Evolutionary conservation across 2,329 filamentous ascomycete genomes (phyloP).

Genomic region (Phialophora expanda): DNA sequence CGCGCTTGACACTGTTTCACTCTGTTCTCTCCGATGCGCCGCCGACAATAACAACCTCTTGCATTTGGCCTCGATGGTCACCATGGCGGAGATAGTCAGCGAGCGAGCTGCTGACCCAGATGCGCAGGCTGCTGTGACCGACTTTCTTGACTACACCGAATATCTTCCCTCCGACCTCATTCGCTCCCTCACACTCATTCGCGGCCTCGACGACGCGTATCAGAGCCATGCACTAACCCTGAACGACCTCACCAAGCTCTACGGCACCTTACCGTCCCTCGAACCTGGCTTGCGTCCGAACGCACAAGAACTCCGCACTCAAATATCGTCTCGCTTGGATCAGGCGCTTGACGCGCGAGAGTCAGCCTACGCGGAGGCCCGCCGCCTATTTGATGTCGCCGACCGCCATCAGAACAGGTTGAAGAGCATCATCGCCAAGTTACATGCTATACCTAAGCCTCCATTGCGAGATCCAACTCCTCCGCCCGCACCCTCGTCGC

Average conservation of each 20-base stretch:
- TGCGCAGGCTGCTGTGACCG: conserved; percentile 68
- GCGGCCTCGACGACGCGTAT: conserved; percentile 54
- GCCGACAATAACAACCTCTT: conserved; percentile 31
- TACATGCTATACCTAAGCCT: conserved; percentile 65
- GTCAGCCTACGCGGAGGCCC: conserved; percentile 62
- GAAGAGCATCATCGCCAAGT: conserved; percentile 64
- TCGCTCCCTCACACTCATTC: conserved; percentile 67
- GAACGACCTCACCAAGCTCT: conserved; percentile 51
- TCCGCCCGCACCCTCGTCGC: conserved; percentile 43
- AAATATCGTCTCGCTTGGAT: conserved; percentile 63
- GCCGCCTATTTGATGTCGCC: conserved; percentile 62
- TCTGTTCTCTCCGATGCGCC: conserved; percentile 26
- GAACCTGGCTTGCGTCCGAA: conserved; percentile 57
- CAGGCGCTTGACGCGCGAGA: conserved; percentile 62
- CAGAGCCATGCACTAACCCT: conserved; percentile 49
- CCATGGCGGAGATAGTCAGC: conserved; percentile 51
- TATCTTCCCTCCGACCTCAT: conserved; percentile 69
- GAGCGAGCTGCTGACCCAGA: conserved; percentile 63
- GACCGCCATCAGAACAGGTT: conserved; percentile 63
- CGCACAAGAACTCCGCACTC: conserved; percentile 57
- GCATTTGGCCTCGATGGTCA: conserved; percentile 37
- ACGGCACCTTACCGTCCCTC: conserved; percentile 58
- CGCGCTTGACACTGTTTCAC: neutral
- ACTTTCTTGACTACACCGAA: conserved; percentile 72
- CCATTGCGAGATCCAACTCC: conserved; percentile 66